A percentile compares a stretch with the other conserved stretches of the same genome.
Conservation (phyloP, 495 filamentous ascomycete genomes). For the Geopyxis carbonaria region DNA sequence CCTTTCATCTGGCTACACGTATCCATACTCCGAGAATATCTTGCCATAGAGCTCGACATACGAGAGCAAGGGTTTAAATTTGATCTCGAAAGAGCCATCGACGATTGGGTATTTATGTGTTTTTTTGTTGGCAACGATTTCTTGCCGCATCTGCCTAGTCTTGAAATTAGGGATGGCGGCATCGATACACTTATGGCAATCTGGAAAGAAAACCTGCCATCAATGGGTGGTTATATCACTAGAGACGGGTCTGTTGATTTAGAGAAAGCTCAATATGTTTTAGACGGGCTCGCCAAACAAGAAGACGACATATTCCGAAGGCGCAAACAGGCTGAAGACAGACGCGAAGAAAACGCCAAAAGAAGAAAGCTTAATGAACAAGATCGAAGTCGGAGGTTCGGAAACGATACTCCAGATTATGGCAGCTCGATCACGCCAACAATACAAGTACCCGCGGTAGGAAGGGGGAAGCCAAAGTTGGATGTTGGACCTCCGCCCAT, state of each 20-base stretch:
- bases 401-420: constrained; percentile 7
- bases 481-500: constrained; percentile 25
- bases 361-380: constrained; percentile 41
- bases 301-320: constrained; percentile 87
- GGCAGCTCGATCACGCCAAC: constrained; percentile 6
- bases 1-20: constrained; percentile 99
- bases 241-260: constrained; percentile 87
- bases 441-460: constrained; percentile 13
- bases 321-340: constrained; percentile 64
- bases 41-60: constrained; percentile 73
- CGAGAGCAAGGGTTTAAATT: constrained; percentile 62
- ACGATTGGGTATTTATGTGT: constrained; percentile 99
- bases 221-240: constrained; percentile 89
- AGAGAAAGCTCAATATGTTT: constrained; percentile 68
- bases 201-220: constrained; percentile 80
- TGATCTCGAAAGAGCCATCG: constrained; percentile 86
- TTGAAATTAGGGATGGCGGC: constrained; percentile 92
- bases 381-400: constrained; percentile 31
- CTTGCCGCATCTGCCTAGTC: constrained; percentile 82
- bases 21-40: constrained; percentile 76
- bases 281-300: constrained; percentile 78
- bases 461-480: constrained; percentile 27
- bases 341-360: constrained; percentile 51
- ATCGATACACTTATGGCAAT: constrained; percentile 92
- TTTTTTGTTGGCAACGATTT: constrained; percentile 99